These are phyloP conservation scores for Tetrahymena borealis DNA, from an alignment of 73 alveolate species.

Conservation along the genomic window DNA sequence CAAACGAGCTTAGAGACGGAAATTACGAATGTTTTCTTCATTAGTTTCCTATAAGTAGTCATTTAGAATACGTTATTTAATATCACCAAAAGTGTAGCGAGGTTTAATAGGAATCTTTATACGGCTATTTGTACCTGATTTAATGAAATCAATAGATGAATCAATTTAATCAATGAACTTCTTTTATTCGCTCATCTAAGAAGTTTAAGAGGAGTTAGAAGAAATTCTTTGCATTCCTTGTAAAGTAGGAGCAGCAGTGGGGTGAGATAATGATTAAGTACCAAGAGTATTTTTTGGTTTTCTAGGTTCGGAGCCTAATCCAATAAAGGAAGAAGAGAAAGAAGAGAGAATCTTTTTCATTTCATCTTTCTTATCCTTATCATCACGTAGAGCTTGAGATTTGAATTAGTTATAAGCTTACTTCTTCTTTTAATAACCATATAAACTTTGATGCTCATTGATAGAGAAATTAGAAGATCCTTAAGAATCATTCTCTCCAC, in stretches of 20 bases:
- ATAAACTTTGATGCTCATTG: neutral
- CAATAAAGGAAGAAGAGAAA: neutral
- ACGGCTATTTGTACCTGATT: neutral
- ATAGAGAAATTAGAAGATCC: neutral
- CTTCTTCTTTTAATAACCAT: neutral
- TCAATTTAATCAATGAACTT: neutral
- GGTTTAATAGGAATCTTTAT: neutral
- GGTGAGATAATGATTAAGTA: neutral
- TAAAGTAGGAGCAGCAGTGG: neutral
- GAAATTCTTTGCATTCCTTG: neutral
- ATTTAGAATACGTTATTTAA: neutral
- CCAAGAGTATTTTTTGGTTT: neutral
- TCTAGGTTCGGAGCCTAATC: neutral
- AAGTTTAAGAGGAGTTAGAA: neutral
- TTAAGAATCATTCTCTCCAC: neutral
- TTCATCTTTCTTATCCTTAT: neutral
- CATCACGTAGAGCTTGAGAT: neutral
- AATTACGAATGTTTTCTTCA: neutral
- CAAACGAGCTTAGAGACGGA: neutral
- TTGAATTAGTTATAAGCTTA: neutral
- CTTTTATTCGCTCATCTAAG: neutral
- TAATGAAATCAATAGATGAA: neutral
- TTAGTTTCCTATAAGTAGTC: neutral
- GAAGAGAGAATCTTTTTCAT: neutral
- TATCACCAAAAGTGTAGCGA: neutral